These are phyloP conservation scores for Globisporangium barbulae DNA, from an alignment of 352 stramenopile species.

Conservation along the genomic window DNA sequence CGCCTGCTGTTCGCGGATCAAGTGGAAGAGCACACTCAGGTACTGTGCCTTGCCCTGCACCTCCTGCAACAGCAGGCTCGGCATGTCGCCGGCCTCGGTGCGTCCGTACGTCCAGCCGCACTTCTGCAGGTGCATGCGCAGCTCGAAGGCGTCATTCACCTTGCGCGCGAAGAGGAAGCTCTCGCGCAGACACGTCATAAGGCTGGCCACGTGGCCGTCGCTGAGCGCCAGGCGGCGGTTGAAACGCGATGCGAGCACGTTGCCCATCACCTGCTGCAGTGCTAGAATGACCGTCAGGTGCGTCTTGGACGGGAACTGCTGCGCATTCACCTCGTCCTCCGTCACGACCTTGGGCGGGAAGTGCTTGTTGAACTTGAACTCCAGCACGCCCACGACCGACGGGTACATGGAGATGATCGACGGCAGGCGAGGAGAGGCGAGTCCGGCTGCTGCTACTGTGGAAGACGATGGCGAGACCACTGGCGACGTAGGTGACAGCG, in stretches of 20 bases:
- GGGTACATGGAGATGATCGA: slow-evolving; percentile 76
- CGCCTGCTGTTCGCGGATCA: slow-evolving; percentile 26
- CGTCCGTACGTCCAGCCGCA: slow-evolving; percentile 53
- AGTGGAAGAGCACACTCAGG: slow-evolving; percentile 58
- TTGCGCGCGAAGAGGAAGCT: slow-evolving; percentile 70
- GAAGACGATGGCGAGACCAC: slow-evolving; percentile 13
- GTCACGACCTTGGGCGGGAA: slow-evolving; percentile 59
- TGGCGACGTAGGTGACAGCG: slow-evolving; percentile 7
- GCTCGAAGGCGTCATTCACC: slow-evolving; percentile 60
- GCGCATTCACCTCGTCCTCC: slow-evolving; percentile 50
- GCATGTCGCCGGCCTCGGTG: slow-evolving; percentile 40
- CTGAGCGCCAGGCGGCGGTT: slow-evolving; percentile 46
- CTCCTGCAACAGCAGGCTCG: slow-evolving; percentile 71
- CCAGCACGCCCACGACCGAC: slow-evolving; percentile 39
- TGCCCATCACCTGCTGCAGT: slow-evolving; percentile 61
- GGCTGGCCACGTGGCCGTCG: slow-evolving; percentile 45
- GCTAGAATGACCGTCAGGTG: slow-evolving; percentile 68
- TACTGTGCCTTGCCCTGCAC: slow-evolving; percentile 77
- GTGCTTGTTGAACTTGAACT: slow-evolving; percentile 48
- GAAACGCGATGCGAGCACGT: slow-evolving; percentile 53
- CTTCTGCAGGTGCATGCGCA: slow-evolving; percentile 47
- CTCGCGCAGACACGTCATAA: slow-evolving; percentile 58
- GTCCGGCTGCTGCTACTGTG: not conserved
- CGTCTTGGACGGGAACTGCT: slow-evolving; percentile 57
- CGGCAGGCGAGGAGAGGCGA: slow-evolving; percentile 43